Conservation (phyloP, 352 stramenopile species). For the Halophytophthora batemanensis region DNA sequence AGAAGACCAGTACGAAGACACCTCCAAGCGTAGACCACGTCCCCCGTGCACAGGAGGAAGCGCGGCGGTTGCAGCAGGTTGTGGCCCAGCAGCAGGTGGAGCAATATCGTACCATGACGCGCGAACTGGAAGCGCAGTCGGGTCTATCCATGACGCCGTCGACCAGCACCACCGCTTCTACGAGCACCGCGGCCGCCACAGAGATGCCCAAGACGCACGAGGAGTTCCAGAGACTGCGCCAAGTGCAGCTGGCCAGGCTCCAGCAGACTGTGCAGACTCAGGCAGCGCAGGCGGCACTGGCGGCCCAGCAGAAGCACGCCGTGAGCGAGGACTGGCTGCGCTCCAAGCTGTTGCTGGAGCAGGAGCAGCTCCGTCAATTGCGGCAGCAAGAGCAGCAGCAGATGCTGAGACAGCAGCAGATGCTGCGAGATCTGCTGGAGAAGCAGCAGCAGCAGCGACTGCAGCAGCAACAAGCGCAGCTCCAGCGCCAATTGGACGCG, state of each 20-base stretch:
- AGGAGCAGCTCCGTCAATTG: constrained; percentile 38
- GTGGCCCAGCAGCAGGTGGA: constrained; percentile 43
- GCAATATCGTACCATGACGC: constrained; percentile 25
- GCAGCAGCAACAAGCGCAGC: constrained; percentile 18
- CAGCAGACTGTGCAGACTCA: constrained; percentile 46
- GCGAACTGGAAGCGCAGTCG: constrained; percentile 17
- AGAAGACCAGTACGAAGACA: constrained; percentile 10
- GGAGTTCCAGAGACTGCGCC: constrained; percentile 42
- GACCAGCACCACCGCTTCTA: constrained; percentile 1
- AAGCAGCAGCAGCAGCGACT: constrained; percentile 29
- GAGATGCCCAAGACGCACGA: constrained; percentile 28
- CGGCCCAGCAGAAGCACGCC: constrained; percentile 26
- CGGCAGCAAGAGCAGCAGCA: constrained; percentile 43
- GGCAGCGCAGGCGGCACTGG: constrained; percentile 30
- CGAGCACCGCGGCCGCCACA: background rate
- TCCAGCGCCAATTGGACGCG: constrained; percentile 22
- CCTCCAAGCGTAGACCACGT: constrained; percentile 1
- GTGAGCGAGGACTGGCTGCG: constrained; percentile 35
- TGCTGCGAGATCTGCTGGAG: constrained; percentile 31
- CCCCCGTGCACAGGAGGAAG: constrained; percentile 19
- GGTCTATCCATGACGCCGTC: constrained; percentile 14
- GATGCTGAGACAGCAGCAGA: constrained; percentile 44
- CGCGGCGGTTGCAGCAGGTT: constrained; percentile 32
- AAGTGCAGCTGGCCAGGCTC: constrained; percentile 47
- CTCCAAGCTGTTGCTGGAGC: constrained; percentile 41